Evolutionary conservation across 2,329 filamentous ascomycete genomes (phyloP).

Genomic region (Monilinia fructigena): DNA sequence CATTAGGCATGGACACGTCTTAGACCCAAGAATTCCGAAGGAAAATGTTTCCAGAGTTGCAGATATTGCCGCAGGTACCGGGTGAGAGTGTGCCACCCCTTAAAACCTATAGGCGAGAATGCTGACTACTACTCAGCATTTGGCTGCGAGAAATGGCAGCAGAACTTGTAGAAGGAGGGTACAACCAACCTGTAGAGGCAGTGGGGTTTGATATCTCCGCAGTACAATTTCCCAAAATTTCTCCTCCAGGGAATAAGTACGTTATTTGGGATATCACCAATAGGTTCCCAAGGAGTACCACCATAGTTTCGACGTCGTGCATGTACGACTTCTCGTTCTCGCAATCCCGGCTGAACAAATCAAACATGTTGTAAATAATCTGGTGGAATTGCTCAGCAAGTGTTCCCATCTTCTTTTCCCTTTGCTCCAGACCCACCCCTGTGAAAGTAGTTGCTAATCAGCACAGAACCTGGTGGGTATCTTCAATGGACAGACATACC

Average conservation of each 20-base stretch:
- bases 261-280: constrained; percentile 4
- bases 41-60: constrained; percentile 1
- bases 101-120: background rate
- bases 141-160: background rate
- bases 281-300: background rate
- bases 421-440: background rate
- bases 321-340: background rate
- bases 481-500: background rate
- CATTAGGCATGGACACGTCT: background rate
- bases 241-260: background rate
- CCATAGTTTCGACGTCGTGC: background rate
- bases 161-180: background rate
- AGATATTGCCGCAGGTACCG: constrained; percentile 10
- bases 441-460: background rate
- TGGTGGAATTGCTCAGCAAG: constrained; percentile 2
- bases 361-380: background rate
- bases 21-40: constrained; percentile 10
- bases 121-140: background rate
- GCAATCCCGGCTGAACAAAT: background rate
- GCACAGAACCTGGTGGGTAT: background rate
- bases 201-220: background rate
- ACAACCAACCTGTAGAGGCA: background rate
- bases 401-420: background rate
- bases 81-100: background rate
- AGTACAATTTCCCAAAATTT: background rate